phyloP scores from a whole-genome alignment of 805 yeast genomes.

The Alloascoidea africana region DNA sequence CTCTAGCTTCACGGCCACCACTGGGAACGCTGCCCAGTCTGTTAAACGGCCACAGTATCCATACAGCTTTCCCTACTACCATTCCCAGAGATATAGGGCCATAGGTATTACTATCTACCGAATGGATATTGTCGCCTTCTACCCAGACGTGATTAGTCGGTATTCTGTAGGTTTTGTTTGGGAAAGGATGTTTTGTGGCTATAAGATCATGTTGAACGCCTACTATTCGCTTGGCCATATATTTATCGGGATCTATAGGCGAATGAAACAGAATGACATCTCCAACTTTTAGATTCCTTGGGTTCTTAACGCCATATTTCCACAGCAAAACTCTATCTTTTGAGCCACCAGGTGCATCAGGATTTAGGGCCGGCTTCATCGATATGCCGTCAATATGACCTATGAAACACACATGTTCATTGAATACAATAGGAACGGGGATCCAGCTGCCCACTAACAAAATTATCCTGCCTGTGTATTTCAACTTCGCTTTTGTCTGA shows the following conservation, averaged over 20 bases:
- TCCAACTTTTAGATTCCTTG: slow-evolving; percentile 33
- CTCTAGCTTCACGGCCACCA: slow-evolving; percentile 40
- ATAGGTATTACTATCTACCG: slow-evolving; percentile 74
- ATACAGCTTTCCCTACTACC: slow-evolving; percentile 60
- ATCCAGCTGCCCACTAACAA: slow-evolving; percentile 36
- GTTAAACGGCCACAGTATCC: slow-evolving; percentile 54
- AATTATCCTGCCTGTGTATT: neutral
- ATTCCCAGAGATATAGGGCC: slow-evolving; percentile 82
- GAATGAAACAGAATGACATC: slow-evolving; percentile 70
- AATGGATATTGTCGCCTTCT: slow-evolving; percentile 75
- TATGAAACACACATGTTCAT: slow-evolving; percentile 47
- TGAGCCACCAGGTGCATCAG: slow-evolving; percentile 28
- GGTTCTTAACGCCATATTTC: slow-evolving; percentile 39
- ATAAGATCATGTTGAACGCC: slow-evolving; percentile 64
- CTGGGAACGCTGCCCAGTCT: slow-evolving; percentile 34
- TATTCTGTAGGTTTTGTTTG: slow-evolving; percentile 39
- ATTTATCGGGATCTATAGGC: slow-evolving; percentile 63
- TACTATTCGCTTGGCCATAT: slow-evolving; percentile 68
- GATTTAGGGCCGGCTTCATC: slow-evolving; percentile 80
- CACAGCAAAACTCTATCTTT: slow-evolving; percentile 39
- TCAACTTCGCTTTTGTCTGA: slow-evolving; percentile 1
- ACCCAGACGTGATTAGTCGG: slow-evolving; percentile 87
- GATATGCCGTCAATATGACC: slow-evolving; percentile 54
- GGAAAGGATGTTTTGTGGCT: slow-evolving; percentile 37
- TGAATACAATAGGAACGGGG: slow-evolving; percentile 45